These are phyloP conservation scores for Blastocystis hominis DNA, from an alignment of 352 stramenopile genomes.

Conservation along the genomic window DNA sequence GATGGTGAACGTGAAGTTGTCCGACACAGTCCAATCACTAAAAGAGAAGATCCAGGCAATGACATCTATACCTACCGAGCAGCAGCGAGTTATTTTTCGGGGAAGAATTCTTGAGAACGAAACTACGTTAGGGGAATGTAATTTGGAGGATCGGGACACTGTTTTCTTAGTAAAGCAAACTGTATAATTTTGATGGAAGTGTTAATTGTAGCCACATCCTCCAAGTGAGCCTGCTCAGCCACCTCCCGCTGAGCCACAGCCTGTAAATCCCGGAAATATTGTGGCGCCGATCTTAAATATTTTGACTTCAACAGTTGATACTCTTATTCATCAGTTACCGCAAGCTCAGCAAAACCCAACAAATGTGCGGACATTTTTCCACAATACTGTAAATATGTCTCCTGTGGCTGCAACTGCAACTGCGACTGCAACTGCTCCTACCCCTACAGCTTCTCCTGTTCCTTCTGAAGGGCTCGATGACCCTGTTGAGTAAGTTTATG, in stretches of 20 bases:
- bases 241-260: not conserved
- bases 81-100: conserved; percentile 3
- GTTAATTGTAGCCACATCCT: not conserved
- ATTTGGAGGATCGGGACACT: not conserved
- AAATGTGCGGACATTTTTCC: too few relatives aligned
- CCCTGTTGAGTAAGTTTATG: too few relatives aligned
- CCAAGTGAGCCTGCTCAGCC: not conserved
- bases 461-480: too few relatives aligned
- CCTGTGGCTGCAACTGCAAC: too few relatives aligned
- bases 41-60: not conserved
- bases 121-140: not conserved
- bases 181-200: not conserved
- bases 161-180: conserved; percentile 12
- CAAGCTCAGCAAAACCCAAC: too few relatives aligned
- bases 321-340: too few relatives aligned
- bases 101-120: conserved; percentile 18
- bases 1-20: not conserved
- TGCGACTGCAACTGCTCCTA: too few relatives aligned
- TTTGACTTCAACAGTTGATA: not conserved
- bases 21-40: not conserved
- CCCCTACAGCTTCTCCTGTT: too few relatives aligned
- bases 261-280: not conserved
- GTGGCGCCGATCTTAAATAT: not conserved
- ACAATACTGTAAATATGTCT: too few relatives aligned
- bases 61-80: not conserved